Base-by-base conservation (phyloP, 768 basidiomycete genomes). In the Pleurotus ostreatus region DNA sequence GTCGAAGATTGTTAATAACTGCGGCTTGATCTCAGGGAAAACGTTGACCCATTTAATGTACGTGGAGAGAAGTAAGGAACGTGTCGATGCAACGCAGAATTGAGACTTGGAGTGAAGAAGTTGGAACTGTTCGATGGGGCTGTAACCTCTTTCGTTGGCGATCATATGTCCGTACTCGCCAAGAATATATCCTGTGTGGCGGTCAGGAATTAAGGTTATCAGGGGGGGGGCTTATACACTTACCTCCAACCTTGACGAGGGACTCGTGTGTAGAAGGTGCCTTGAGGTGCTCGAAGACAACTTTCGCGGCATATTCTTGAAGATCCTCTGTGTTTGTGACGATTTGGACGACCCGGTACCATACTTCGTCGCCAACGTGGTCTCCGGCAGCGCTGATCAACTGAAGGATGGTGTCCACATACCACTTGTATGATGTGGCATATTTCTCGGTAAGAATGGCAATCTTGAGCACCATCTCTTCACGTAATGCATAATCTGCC, bases 31-130 rank as follows among this genome's bases (percentile, higher is more conserved):
- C 70, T 99, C 97, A 16, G 97, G 97, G 71, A 98, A 99, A 56
- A 99, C 92, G 68, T 99, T 99, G 60, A 97, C 94, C 96, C 96
- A 98, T 81, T 99, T 99, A 76, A 98, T 88, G 68, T 99, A 99
- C 0, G 97, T 98, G 9, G 97, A 96, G 37, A 99, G 78, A 23
- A 99, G 83, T 26, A 99, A 78, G 0, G 95, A 89, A 34, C 96
- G 85, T 6, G 97, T 98, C 26, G 94, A 75, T 4, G 95, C 94
- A 38, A 90, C 81, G 66, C 95, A 97, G 66, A 93, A 91, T 68
- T 96, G 94, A 12, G 94, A 95, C 68, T 98, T 98, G 5, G 92
- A 84, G 71, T 99, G 95, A 5, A 98, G 74, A 2, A 89, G 77
- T 61, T 91, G 89, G 70, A 98, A 97, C 64, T 98, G 97, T 66